phyloP scores from a whole-genome alignment of 352 stramenopile species.

The Globisporangium mamillatum region DNA sequence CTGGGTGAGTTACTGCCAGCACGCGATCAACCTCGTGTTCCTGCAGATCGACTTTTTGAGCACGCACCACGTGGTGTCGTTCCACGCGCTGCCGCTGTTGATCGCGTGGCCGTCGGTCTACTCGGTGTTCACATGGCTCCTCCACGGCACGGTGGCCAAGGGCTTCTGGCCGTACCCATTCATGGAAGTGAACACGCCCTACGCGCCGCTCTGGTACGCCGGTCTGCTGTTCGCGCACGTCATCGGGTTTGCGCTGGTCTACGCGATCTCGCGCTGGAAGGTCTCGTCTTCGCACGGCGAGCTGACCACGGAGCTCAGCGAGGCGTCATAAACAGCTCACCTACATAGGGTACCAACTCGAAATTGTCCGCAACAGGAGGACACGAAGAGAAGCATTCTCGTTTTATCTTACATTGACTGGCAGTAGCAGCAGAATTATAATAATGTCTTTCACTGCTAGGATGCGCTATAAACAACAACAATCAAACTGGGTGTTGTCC shows the following conservation, averaged over 20 bases:
- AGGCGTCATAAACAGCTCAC: neutral
- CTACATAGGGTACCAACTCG: neutral
- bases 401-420: conserved; percentile 2
- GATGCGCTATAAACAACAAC: conserved; percentile 12
- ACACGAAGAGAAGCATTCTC: neutral
- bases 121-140: conserved; percentile 70
- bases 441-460: neutral
- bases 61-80: conserved; percentile 49
- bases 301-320: neutral
- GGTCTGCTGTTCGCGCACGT: conserved; percentile 54
- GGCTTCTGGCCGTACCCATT: conserved; percentile 85
- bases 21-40: conserved; percentile 67
- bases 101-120: conserved; percentile 66
- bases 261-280: conserved; percentile 51
- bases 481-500: neutral
- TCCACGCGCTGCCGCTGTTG: conserved; percentile 53
- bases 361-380: neutral
- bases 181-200: conserved; percentile 66
- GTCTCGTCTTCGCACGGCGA: neutral
- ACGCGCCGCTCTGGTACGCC: conserved; percentile 69
- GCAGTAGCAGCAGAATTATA: conserved; percentile 4
- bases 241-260: conserved; percentile 32
- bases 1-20: conserved; percentile 77
- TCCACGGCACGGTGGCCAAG: conserved; percentile 61
- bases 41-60: conserved; percentile 66